Base-by-base conservation (phyloP, 202 grass and related monocot species). In the Hordeum pubiflorum region DNA sequence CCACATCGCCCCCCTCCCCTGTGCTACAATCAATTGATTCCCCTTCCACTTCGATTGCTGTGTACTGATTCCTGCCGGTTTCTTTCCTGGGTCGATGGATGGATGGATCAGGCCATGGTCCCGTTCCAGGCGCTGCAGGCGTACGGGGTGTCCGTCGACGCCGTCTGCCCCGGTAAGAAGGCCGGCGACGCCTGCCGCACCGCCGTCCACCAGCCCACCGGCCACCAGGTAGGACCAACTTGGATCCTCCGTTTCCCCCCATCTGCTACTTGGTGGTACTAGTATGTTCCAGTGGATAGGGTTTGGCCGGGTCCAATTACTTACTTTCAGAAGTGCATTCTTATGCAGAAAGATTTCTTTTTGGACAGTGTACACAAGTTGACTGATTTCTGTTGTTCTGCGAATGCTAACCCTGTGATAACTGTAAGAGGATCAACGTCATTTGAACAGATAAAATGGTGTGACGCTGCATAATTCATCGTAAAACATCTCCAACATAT, bases 121-220 rank as follows among this genome's bases (percentile, higher is more conserved):
- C 96, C 96, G 50, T 98, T 95, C 80, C 96, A 95, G 89, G 86
- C 90, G 48, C 86, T 98, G 81, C 96, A 95, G 81, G 96, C 96
- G 63, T 98, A 91, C 43, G 96, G 96, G 58, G 44, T 93, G 24
- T 50, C 73, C 55, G 89, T 98, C 15, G 90, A 95, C 12, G 92
- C 88, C 14, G 87, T 81, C 82, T 98, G 92, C 80, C 96, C 95
- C 10, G 87, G 96, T 54, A 98, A 95, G 96, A 93, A 89, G 85
- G 85, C 90, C 69, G 90, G 95, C 58, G 80, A 98, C 62, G 34
- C 89, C 54, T 98, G 95, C 85, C 95, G 90, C 58, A 98, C 95
- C 23, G 57, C 88, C 76, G 90, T 98, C 31, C 88, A 93, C 74
- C 85, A 93, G 67, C 73, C 27, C 17, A 72, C 26, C 31, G 84